Percentiles rank a stretch among this genome's conserved stretches.
Conservation (phyloP, 2,329 filamentous ascomycete species). For the Scortechinia acanthostroma region DNA sequence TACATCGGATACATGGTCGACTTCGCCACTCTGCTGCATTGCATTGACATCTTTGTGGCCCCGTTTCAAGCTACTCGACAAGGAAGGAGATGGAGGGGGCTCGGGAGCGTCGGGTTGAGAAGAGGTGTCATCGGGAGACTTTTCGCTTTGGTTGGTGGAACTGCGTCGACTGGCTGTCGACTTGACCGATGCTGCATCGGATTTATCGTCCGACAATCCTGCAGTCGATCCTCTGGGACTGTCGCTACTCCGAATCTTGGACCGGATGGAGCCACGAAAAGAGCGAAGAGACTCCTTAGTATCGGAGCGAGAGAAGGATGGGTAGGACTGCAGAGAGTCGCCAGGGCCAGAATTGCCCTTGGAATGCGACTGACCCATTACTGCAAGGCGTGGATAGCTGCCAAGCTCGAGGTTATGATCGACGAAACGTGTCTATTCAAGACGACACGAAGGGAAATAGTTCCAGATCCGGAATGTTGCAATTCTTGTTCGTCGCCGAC, state of each 20-base stretch:
- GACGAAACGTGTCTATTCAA: too few species aligned
- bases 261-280: conserved; percentile 72
- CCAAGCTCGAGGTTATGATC: not conserved
- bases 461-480: too few species aligned
- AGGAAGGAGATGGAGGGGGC: not conserved
- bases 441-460: too few species aligned
- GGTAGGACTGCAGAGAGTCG: conserved; percentile 73
- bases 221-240: conserved; percentile 74
- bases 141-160: not conserved
- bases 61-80: not conserved
- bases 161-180: conserved; percentile 27
- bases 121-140: not conserved
- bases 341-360: not conserved
- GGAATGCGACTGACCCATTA: conserved; percentile 1
- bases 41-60: conserved; percentile 1
- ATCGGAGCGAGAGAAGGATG: conserved; percentile 84
- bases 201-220: conserved; percentile 54
- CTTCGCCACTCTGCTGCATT: conserved; percentile 1
- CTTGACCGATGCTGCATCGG: conserved; percentile 68
- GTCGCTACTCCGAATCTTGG: conserved; percentile 77
- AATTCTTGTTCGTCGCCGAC: too few species aligned
- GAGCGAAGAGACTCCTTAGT: conserved; percentile 88
- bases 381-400: not conserved
- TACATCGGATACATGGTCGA: not conserved
- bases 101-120: not conserved